Evolutionary conservation across 2,329 filamentous ascomycete species (phyloP).

Genomic region (Beauveria caledonica): DNA sequence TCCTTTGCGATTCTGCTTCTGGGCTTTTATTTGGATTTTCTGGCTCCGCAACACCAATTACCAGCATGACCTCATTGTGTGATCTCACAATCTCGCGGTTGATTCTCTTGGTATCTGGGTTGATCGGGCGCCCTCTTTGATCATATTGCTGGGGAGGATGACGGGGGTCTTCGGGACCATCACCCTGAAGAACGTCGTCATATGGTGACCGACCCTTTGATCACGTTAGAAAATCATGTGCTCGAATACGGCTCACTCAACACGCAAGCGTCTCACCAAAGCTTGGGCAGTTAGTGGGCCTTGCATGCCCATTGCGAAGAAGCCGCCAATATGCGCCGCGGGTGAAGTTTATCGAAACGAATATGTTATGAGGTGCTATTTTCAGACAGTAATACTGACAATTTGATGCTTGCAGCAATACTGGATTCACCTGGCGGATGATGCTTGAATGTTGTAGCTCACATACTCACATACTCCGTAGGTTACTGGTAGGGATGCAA

Average conservation of each 20-base stretch:
- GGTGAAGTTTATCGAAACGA: neutral
- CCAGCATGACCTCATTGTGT: slow-evolving; percentile 56
- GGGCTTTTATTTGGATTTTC: slow-evolving; percentile 35
- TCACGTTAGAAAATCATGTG: slow-evolving; percentile 4
- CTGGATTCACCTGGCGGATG: neutral
- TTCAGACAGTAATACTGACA: neutral
- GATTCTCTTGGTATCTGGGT: slow-evolving; percentile 44
- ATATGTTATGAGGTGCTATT: neutral
- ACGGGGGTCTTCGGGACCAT: slow-evolving; percentile 23
- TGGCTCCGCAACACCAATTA: slow-evolving; percentile 54
- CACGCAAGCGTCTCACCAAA: slow-evolving; percentile 33
- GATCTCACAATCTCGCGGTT: slow-evolving; percentile 50
- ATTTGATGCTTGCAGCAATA: slow-evolving; percentile 11
- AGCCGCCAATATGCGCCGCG: neutral
- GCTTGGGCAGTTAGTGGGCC: slow-evolving; percentile 50
- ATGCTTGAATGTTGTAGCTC: neutral
- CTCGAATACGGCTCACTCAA: neutral
- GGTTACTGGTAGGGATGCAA: neutral
- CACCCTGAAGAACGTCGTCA: slow-evolving; percentile 46
- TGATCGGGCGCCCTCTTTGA: slow-evolving; percentile 46
- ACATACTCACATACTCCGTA: neutral
- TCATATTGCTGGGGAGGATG: slow-evolving; percentile 42
- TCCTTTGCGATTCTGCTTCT: slow-evolving; percentile 32
- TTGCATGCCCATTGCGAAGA: slow-evolving; percentile 39
- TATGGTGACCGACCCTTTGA: slow-evolving; percentile 51